Percentiles rank a stretch among this genome's conserved stretches.
Conservation (phyloP, 2,329 filamentous ascomycete species). For the Pseudogymnoascus sp. region DNA sequence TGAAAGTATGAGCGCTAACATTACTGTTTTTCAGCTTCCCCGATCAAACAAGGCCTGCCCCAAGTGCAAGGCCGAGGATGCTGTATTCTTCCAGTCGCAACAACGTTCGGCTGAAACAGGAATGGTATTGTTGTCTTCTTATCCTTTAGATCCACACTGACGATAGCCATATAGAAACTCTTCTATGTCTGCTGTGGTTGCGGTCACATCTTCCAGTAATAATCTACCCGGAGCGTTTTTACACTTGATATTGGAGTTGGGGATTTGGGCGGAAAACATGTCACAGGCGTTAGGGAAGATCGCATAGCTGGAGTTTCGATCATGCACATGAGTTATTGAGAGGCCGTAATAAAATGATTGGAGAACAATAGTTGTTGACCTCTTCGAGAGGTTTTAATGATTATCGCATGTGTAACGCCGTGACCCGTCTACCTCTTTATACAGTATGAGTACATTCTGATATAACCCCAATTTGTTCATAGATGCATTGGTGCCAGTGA, state of each 20-base stretch:
- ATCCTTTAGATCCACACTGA: neutral
- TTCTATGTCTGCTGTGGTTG: conserved; percentile 94
- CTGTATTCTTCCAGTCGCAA: conserved; percentile 98
- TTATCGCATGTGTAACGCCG: conserved; percentile 10
- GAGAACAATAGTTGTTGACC: conserved; percentile 8
- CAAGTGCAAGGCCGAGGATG: conserved; percentile 76
- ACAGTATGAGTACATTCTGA: conserved; percentile 11
- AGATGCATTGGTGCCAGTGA: conserved; percentile 84
- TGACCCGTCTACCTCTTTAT: conserved; percentile 8
- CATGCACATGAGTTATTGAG: conserved; percentile 7
- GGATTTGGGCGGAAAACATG: conserved; percentile 1
- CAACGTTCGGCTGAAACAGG: conserved; percentile 94
- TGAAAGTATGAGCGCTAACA: neutral
- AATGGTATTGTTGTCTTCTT: conserved; percentile 67
- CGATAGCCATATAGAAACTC: conserved; percentile 59
- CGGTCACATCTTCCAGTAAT: conserved; percentile 72
- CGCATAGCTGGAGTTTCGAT: conserved; percentile 5
- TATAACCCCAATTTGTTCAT: conserved; percentile 35
- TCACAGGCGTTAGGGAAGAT: conserved; percentile 5
- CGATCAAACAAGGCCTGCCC: conserved; percentile 82
- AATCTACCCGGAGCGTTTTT: neutral
- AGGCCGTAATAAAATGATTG: neutral
- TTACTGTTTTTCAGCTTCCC: conserved; percentile 64
- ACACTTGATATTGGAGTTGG: conserved; percentile 3
- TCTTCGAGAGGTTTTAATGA: conserved; percentile 6